phyloP scores from a whole-genome alignment of 192 early-diverging fungal species.

The Coemansia sp. region DNA sequence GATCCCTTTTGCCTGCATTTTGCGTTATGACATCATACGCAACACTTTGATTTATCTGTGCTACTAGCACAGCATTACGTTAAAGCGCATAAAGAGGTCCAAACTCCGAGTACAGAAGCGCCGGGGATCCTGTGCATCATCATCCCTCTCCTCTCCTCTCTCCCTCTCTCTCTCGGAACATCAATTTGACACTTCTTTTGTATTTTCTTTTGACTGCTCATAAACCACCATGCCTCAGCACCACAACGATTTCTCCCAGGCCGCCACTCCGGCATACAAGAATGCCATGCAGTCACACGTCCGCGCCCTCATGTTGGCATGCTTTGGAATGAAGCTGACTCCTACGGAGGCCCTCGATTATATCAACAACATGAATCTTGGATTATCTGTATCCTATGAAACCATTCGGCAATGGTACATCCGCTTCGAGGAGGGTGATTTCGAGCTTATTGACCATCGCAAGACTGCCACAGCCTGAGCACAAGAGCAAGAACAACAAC shows the following conservation, averaged over 20 bases:
- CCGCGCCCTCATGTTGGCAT: background rate
- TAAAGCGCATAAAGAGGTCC: conserved; percentile 2
- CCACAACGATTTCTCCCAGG: background rate
- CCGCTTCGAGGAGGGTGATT: background rate
- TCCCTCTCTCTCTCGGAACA: background rate
- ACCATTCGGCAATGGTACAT: background rate
- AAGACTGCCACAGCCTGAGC: background rate
- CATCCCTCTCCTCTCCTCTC: too few species aligned
- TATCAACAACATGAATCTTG: background rate
- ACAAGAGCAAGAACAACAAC: too few species aligned
- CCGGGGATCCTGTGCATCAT: too few species aligned
- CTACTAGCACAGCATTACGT: background rate
- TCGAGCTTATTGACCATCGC: background rate
- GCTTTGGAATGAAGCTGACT: background rate
- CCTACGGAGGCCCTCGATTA: background rate
- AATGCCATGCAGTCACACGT: background rate
- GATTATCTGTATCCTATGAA: background rate
- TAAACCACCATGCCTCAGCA: background rate
- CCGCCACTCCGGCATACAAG: background rate
- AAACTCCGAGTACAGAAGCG: too few species aligned
- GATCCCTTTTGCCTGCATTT: too few species aligned
- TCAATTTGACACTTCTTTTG: too few species aligned
- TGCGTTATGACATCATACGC: background rate
- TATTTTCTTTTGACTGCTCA: too few species aligned
- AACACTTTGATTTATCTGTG: background rate